Percentiles rank a stretch among this genome's conserved stretches.
Evolutionary conservation across 345 rosid species (phyloP).

Genomic region (Clausena lansium): DNA sequence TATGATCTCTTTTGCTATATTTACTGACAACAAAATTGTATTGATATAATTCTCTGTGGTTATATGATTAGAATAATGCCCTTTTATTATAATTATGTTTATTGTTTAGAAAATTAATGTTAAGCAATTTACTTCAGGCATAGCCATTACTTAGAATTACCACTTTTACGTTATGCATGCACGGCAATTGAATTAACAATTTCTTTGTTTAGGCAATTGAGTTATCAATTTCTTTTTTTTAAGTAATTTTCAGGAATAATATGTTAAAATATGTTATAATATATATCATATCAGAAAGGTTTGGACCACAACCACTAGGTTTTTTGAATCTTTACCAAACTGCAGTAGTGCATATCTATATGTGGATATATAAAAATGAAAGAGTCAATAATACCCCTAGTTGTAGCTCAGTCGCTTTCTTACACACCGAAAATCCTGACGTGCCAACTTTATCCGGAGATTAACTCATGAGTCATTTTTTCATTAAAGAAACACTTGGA

Average conservation of each 20-base stretch:
- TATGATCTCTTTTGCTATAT: not conserved
- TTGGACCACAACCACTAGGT: not conserved
- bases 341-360: not conserved
- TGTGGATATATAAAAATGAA: not conserved
- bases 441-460: not conserved
- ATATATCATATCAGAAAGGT: not conserved
- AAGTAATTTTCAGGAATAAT: not conserved
- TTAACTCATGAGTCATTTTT: not conserved
- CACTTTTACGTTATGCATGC: not conserved
- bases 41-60: not conserved
- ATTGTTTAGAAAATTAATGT: not conserved
- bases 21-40: not conserved
- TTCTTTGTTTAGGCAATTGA: not conserved
- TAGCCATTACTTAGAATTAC: not conserved
- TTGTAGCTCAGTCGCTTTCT: not conserved
- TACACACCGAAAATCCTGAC: not conserved
- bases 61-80: not conserved
- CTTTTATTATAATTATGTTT: not conserved
- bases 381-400: not conserved
- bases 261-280: not conserved
- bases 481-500: no score
- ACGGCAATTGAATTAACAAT: not conserved
- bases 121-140: not conserved
- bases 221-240: not conserved
- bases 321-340: not conserved